These are phyloP conservation scores for Globisporangium solare DNA, from an alignment of 352 stramenopile genomes.

Conservation along the genomic window DNA sequence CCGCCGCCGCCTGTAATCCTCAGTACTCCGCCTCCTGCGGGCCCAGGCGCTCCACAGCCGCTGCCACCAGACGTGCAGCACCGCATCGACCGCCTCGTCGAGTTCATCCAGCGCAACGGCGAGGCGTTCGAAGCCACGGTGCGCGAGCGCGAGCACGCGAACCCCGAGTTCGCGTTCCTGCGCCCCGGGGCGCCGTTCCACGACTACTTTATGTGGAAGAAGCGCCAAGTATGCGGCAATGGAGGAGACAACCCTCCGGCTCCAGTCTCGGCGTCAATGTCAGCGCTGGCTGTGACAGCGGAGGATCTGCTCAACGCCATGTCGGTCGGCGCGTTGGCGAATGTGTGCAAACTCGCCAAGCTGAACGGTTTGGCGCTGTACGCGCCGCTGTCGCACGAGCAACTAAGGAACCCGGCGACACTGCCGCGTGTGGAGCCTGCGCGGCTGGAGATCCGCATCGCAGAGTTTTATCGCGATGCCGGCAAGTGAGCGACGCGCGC, in stretches of 20 bases:
- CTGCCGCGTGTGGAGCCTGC: constrained; percentile 38
- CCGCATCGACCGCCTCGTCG: constrained; percentile 52
- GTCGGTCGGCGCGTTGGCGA: constrained; percentile 47
- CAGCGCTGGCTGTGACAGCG: background rate
- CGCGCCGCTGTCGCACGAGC: constrained; percentile 29
- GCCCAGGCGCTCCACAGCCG: background rate
- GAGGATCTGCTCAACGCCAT: constrained; percentile 17
- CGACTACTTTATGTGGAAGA: constrained; percentile 54
- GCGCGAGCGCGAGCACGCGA: constrained; percentile 35
- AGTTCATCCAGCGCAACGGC: constrained; percentile 58
- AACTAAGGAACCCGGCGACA: constrained; percentile 25
- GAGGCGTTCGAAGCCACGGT: constrained; percentile 47
- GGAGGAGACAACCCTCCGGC: too few species aligned
- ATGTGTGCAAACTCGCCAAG: constrained; percentile 40
- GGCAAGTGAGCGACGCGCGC: background rate
- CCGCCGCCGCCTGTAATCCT: constrained; percentile 4
- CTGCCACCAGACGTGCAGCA: constrained; percentile 34
- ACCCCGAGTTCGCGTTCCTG: constrained; percentile 58
- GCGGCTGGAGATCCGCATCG: constrained; percentile 46
- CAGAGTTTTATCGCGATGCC: constrained; percentile 42
- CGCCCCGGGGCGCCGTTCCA: constrained; percentile 30
- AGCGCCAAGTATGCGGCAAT: constrained; percentile 23
- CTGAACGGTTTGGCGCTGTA: constrained; percentile 33
- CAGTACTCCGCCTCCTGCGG: constrained; percentile 4
- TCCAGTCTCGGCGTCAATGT: background rate